Base-by-base conservation (phyloP, 2,329 filamentous ascomycete species). In the Xylariaceae sp. region DNA sequence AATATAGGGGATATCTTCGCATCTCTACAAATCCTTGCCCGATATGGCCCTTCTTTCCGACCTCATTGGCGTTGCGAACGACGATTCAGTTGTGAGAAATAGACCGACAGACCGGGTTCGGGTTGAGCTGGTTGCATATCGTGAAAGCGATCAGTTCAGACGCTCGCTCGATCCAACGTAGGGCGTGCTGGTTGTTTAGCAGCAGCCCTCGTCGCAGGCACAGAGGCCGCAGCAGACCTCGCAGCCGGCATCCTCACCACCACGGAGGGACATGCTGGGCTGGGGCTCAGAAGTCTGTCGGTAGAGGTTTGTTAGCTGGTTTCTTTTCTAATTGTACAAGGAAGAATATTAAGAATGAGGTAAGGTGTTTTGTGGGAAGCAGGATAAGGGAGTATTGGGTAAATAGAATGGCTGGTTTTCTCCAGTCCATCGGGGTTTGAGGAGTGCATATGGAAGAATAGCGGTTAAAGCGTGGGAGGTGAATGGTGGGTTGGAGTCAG, bases 181-280 rank as follows among this genome's bases (percentile, higher is more conserved):
- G 14, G 16, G 23, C 4, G 14, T 34, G n/a, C 14, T 29, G 35
- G 21, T 43, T 27, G 5, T 52, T 57, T 67, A 72, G 59, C 70
- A 72, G 61, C 70, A 72, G 19, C 55, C 58, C 53, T 72, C 70
- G 1, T 72, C 58, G 54, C 70, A 72, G 40, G 59, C 68, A 58
- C 70, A 72, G 48, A 72, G 66, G 46, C 70, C 69, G 48, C 70
- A 72, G 64, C 70, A 72, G 49, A 72, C 56, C 55, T 72, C 69
- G 47, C 70, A 72, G 29, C 70, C 70, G 27, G 67, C 70, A 49
- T 72, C 70, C 52, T 72, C 70, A 53, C 70, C 69, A 55, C 70
- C 69, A 34, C 69, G 66, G 45, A 72, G 63, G 49, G 56, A 61
- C 63, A 72, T 68, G 25, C 71, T 64, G 44, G 68, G 67, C 48